Evolutionary conservation across 257 asterid genomes (phyloP), one percentile per base, ranked within the genome.

Genomic region (Nicotiana tabacum): DNA sequence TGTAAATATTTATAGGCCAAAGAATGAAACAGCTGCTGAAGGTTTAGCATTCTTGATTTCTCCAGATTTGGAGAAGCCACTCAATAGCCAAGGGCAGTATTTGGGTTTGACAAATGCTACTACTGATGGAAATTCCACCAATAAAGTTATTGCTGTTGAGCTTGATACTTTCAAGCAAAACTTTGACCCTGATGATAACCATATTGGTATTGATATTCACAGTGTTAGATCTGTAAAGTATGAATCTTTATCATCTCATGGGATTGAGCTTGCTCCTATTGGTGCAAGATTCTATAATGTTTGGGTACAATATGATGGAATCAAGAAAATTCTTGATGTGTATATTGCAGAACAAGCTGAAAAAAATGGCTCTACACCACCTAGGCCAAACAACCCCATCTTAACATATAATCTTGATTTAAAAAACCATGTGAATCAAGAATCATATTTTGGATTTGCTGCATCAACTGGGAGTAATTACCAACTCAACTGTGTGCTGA

Each of bases 221-320:
- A 3, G 95, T 57, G 88, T 96, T 78, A 81, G 86, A 85, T 94
- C 98, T 74, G 66, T 77, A 0, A 61, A 0, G 13, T 1, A n/a
- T 0, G 87, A 46, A 13, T 17, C 93, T 2, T 74, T 96, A 10
- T 11, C 88, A 0, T 84, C 84, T 2, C 85, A n/a, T 77, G 88
- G 88, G 55, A 92, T 96, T 81, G 87, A 88, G 2, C 82, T 96
- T 6, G 93, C 96, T 53, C 93, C 98, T 0, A 33, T 0, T 0
- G 90, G 84, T 0, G 77, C 85, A 21, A 88, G 56, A 30, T 91
- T 91, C 77, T 89, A 83, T 88, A 94, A 96, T 84, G 67, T 96
- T 0, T 96, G 99, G 99, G 89, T 96, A 29, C 92, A 94, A 15
- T 94, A 96, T 82, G 91, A 91, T 72, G 97, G 97, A 4, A 82